These are phyloP conservation scores for Rhizophora mangle DNA, from an alignment of 345 rosid species.

Conservation along the genomic window DNA sequence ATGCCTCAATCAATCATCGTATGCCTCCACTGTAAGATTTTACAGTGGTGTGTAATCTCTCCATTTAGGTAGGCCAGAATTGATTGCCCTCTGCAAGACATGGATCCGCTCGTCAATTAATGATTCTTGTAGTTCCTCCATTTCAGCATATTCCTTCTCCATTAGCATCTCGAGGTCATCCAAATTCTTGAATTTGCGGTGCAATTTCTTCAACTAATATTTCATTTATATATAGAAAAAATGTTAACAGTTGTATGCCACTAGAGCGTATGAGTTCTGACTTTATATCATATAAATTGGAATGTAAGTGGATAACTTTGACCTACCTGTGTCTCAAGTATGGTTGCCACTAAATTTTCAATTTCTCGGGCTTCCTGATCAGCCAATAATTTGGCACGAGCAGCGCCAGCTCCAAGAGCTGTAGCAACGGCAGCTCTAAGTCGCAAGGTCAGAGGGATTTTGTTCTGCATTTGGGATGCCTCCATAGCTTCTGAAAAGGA, in stretches of 20 bases:
- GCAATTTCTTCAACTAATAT: conserved; percentile 67
- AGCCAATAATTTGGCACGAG: conserved; percentile 78
- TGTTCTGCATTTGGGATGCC: conserved; percentile 26
- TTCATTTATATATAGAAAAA: conserved; percentile 10
- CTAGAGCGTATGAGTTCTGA: background rate
- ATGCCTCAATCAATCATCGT: conserved; percentile 11
- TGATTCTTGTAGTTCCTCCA: conserved; percentile 48
- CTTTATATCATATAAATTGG: background rate
- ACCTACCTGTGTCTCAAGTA: conserved; percentile 72
- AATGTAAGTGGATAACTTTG: conserved; percentile 3
- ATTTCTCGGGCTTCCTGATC: conserved; percentile 80
- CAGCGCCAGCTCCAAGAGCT: conserved; percentile 78
- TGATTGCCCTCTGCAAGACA: conserved; percentile 41
- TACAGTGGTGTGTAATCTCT: conserved; percentile 45
- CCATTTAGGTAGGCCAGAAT: conserved; percentile 49
- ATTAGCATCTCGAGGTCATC: conserved; percentile 67
- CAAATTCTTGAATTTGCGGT: conserved; percentile 58
- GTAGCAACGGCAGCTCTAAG: conserved; percentile 74
- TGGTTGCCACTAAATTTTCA: conserved; percentile 52
- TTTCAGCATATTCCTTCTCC: conserved; percentile 64
- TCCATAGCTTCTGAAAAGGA: conserved; percentile 44
- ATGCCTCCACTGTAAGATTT: conserved; percentile 23
- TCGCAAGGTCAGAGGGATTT: conserved; percentile 56
- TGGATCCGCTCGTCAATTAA: conserved; percentile 24
- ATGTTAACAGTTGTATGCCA: conserved; percentile 9